Percentiles rank a stretch among this genome's conserved stretches.
Conservation (phyloP, 2,329 filamentous ascomycete genomes). For the Pyrenochaeta sp. region DNA sequence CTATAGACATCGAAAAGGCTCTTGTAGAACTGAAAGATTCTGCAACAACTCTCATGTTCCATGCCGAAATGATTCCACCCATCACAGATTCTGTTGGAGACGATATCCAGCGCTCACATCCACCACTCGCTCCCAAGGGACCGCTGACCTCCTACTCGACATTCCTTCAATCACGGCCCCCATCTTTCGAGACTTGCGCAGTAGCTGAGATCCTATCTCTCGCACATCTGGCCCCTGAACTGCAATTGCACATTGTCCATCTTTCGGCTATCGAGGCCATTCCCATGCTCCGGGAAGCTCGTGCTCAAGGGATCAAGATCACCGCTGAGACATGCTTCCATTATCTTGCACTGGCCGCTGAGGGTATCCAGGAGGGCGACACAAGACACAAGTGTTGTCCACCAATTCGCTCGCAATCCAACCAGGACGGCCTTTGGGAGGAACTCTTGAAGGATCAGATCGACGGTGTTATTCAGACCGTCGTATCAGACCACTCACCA, state of each 20-base stretch:
- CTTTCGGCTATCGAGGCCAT: slow-evolving; percentile 89
- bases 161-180: slow-evolving; percentile 89
- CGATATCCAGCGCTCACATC: slow-evolving; percentile 71
- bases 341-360: slow-evolving; percentile 84
- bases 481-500: slow-evolving; percentile 95
- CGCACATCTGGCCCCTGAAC: slow-evolving; percentile 77
- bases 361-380: slow-evolving; percentile 83
- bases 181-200: slow-evolving; percentile 89
- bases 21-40: slow-evolving; percentile 81
- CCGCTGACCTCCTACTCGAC: slow-evolving; percentile 82
- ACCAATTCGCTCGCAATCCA: slow-evolving; percentile 80
- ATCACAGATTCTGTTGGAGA: slow-evolving; percentile 81
- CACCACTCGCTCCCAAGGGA: slow-evolving; percentile 74
- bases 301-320: slow-evolving; percentile 77
- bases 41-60: slow-evolving; percentile 96
- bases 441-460: slow-evolving; percentile 65
- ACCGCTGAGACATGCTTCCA: slow-evolving; percentile 97
- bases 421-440: slow-evolving; percentile 86
- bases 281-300: slow-evolving; percentile 77
- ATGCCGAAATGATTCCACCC: slow-evolving; percentile 97
- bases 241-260: slow-evolving; percentile 93
- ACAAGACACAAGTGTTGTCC: slow-evolving; percentile 96
- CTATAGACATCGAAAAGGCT: slow-evolving; percentile 77
- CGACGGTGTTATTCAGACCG: slow-evolving; percentile 85
- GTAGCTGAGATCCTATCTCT: slow-evolving; percentile 85